Base-by-base conservation (phyloP, 768 basidiomycete genomes). In the Podaxis sp. region DNA sequence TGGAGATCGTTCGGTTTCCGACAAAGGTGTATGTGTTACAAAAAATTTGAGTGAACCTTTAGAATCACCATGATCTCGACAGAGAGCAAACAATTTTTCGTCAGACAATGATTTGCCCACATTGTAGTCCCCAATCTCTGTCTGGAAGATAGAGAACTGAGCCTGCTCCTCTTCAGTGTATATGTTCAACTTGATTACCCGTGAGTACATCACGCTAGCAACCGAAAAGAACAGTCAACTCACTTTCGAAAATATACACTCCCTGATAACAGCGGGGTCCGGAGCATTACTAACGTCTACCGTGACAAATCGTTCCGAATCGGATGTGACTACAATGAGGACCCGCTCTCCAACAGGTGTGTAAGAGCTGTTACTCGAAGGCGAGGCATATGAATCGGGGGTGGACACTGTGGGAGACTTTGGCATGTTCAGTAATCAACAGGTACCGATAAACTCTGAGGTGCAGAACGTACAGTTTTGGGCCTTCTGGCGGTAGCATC, bases 41-140 rank as follows among this genome's bases (percentile, higher is more conserved):
- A 95, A 80, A 64, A 97, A 89, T 73, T 95, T 95, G 69, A 96
- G 85, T 22, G 85, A 84, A 15, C 93, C 93, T 69, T 82, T 88
- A 27, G 83, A 77, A 73, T 97, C 94, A 40, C 91, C 93, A 7
- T 83, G 76, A 46, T 86, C 80, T 59, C 80, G 79, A 72, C 93
- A 94, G 38, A 95, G 80, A 17, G 84, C 80, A 68, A 91, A 82
- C 5, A 98, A 77, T 64, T 78, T 79, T 29, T 93, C 88, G 64
- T 90, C 85, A 12, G 83, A 76, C 36, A 97, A 75, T 6, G 94
- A 85, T 13, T 87, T 87, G 3, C 91, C 86, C 49, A 90, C 83
- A 17, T 90, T 89, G 66, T 80, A 89, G 27, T 85, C 82, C 63
- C 91, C 92, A 68, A 97, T 89, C 74, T 93, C 91, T 0, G 94